phyloP scores from a whole-genome alignment of 176 grass and related monocot species.

The Tillandsia fasciculata region DNA sequence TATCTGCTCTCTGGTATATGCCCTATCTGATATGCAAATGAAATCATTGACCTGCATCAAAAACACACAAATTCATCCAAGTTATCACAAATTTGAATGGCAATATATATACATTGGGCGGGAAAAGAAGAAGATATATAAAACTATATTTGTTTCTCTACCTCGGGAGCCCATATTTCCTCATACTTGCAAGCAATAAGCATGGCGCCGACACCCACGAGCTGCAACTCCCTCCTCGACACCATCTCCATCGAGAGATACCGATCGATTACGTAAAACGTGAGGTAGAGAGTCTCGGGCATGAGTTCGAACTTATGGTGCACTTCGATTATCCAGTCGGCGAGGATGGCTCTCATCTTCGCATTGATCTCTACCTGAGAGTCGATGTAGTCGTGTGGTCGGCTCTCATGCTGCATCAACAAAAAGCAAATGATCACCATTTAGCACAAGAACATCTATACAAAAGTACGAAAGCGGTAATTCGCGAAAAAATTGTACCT shows the following conservation, averaged over 20 bases:
- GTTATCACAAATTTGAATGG: not conserved
- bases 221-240: constrained; percentile 72
- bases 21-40: constrained; percentile 80
- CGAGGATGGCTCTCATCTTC: constrained; percentile 81
- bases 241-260: constrained; percentile 60
- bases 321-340: constrained; percentile 91
- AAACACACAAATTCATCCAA: not conserved
- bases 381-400: constrained; percentile 63
- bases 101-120: too few relatives aligned
- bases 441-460: constrained; percentile 5
- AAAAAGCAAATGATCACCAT: not conserved
- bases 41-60: constrained; percentile 71
- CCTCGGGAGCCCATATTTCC: constrained; percentile 96
- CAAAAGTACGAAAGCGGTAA: not conserved
- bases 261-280: constrained; percentile 58
- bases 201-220: constrained; percentile 70
- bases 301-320: constrained; percentile 89
- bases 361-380: constrained; percentile 75
- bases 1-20: constrained; percentile 70
- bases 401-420: constrained; percentile 38
- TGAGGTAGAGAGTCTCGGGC: constrained; percentile 80
- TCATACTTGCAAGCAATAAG: constrained; percentile 95
- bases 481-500: constrained; percentile 32
- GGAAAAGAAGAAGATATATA: not conserved
- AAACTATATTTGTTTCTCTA: constrained; percentile 15